Evolutionary conservation across 1,284 basidiomycete species (phyloP).

Genomic region (Apiotrichum siamense): DNA sequence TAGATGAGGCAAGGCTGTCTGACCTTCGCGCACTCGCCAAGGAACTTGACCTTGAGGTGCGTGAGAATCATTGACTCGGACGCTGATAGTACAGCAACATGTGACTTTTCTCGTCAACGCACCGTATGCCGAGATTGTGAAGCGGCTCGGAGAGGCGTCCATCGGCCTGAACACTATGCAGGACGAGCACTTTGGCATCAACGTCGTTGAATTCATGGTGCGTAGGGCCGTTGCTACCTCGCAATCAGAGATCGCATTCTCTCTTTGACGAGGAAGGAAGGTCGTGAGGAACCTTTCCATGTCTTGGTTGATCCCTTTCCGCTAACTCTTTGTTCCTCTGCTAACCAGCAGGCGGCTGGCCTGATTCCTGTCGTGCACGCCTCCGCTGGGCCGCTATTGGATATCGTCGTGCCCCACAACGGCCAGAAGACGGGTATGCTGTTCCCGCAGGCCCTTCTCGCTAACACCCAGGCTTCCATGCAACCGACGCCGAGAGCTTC

Average conservation of each 20-base stretch:
- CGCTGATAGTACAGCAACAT: slow-evolving; percentile 53
- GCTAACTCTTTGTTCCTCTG: too few relatives aligned
- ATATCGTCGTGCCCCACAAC: slow-evolving; percentile 78
- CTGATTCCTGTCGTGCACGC: slow-evolving; percentile 88
- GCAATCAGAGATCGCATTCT: too few relatives aligned
- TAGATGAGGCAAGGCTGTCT: slow-evolving; percentile 66
- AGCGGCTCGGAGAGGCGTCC: slow-evolving; percentile 64
- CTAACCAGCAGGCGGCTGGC: slow-evolving; percentile 71
- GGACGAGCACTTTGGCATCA: slow-evolving; percentile 98
- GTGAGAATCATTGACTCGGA: slow-evolving; percentile 7
- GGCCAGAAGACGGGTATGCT: slow-evolving; percentile 62
- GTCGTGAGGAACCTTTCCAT: too few relatives aligned
- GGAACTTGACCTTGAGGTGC: slow-evolving; percentile 62
- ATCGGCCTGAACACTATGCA: slow-evolving; percentile 95
- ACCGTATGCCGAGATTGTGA: slow-evolving; percentile 63
- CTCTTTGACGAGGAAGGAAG: too few relatives aligned
- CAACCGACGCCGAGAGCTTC: slow-evolving; percentile 62
- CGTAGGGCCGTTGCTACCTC: slow-evolving; percentile 29
- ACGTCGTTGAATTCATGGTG: slow-evolving; percentile 96
- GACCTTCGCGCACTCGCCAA: slow-evolving; percentile 57
- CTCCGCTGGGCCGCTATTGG: slow-evolving; percentile 83
- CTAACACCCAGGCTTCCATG: slow-evolving; percentile 68
- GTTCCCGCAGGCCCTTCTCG: neutral
- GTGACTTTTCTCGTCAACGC: slow-evolving; percentile 82
- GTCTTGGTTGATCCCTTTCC: too few relatives aligned